These are phyloP conservation scores for Umbelopsis sp. DNA, from an alignment of 192 early-diverging fungal species.

Conservation along the genomic window DNA sequence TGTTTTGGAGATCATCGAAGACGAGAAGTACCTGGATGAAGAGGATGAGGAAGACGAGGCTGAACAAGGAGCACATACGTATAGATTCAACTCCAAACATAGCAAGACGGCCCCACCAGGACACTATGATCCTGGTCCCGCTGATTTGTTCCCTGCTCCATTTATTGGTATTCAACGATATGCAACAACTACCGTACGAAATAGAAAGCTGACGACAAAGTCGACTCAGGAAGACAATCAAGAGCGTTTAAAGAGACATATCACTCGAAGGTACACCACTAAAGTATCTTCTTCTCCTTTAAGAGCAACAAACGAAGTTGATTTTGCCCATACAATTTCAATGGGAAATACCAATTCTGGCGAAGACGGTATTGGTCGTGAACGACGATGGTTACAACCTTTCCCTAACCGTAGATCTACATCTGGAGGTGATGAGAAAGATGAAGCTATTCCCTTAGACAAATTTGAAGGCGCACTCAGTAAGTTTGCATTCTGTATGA, in stretches of 20 bases:
- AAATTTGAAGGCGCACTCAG: not conserved
- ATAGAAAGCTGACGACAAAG: not conserved
- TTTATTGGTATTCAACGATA: conserved; percentile 30
- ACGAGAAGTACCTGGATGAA: conserved; percentile 25
- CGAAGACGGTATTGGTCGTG: conserved; percentile 1
- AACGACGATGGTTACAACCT: not conserved
- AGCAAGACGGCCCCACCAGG: not conserved
- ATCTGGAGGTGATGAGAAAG: not conserved
- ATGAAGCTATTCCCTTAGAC: not conserved
- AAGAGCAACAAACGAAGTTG: not conserved
- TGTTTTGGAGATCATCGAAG: conserved; percentile 10
- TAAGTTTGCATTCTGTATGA: not conserved
- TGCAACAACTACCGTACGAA: conserved; percentile 22
- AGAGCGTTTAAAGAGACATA: conserved; percentile 3
- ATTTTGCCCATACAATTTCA: conserved; percentile 10
- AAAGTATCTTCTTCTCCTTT: not conserved
- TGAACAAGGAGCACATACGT: not conserved
- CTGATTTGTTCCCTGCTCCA: conserved; percentile 29
- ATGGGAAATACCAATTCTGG: conserved; percentile 15
- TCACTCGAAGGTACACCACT: not conserved
- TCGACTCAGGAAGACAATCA: not conserved
- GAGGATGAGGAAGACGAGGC: conserved; percentile 18
- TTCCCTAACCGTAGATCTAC: conserved; percentile 8
- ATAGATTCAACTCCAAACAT: not conserved
- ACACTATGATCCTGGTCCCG: conserved; percentile 25